A percentile compares a stretch with the other conserved stretches of the same genome.
Conservation (phyloP, 2,329 filamentous ascomycete genomes). For the Epichloe aotearoae region DNA sequence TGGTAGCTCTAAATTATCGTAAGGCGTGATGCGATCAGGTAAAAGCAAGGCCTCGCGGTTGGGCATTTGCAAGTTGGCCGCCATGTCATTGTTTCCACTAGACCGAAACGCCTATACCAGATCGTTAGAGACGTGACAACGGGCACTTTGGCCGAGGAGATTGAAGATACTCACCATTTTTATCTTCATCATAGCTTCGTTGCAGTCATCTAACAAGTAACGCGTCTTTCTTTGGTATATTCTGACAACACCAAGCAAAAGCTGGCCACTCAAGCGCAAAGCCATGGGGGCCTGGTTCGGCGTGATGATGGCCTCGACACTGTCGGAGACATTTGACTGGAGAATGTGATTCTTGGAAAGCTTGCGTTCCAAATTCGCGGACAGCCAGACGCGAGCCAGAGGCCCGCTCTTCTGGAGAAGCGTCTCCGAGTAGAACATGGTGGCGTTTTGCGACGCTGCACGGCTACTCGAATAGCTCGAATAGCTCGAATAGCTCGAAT, state of each 20-base stretch:
- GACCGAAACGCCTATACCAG: slow-evolving; percentile 71
- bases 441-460: slow-evolving; percentile 21
- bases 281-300: slow-evolving; percentile 91
- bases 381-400: slow-evolving; percentile 93
- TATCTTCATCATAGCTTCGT: slow-evolving; percentile 93
- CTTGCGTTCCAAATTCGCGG: slow-evolving; percentile 96
- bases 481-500: slow-evolving; percentile 4
- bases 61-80: slow-evolving; percentile 65
- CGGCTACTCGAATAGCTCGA: slow-evolving; percentile 9
- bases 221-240: slow-evolving; percentile 97
- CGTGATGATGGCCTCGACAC: slow-evolving; percentile 88
- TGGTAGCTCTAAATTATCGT: slow-evolving; percentile 63
- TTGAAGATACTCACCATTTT: slow-evolving; percentile 61
- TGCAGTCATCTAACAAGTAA: slow-evolving; percentile 93
- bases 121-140: slow-evolving; percentile 15
- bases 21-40: slow-evolving; percentile 84
- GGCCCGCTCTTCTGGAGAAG: slow-evolving; percentile 94
- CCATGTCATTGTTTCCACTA: slow-evolving; percentile 87
- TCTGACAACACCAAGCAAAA: slow-evolving; percentile 86
- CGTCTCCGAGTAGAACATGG: slow-evolving; percentile 96
- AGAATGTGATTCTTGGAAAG: slow-evolving; percentile 93
- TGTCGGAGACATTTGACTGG: slow-evolving; percentile 87
- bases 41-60: slow-evolving; percentile 79
- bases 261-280: slow-evolving; percentile 80
- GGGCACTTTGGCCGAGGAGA: not conserved